These are phyloP conservation scores for Xylaria sp. DNA, from an alignment of 2,329 filamentous ascomycete genomes.

Conservation along the genomic window DNA sequence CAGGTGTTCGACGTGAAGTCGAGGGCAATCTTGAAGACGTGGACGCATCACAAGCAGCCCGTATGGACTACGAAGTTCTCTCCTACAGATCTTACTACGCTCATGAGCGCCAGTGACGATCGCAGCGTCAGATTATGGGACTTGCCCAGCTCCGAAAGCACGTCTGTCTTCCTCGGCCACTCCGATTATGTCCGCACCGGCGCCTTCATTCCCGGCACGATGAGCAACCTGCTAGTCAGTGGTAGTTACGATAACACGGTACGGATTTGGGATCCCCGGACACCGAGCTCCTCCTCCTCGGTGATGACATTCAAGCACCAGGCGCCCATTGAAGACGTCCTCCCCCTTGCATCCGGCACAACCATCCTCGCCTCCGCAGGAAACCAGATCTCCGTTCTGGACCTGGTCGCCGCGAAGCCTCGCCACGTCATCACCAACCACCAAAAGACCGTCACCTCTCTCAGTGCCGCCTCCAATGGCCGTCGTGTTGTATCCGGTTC, in stretches of 20 bases:
- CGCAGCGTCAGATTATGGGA: slow-evolving; percentile 92
- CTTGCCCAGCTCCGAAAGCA: slow-evolving; percentile 71
- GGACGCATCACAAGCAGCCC: slow-evolving; percentile 89
- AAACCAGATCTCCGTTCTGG: slow-evolving; percentile 83
- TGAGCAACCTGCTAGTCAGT: slow-evolving; percentile 73
- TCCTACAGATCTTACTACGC: slow-evolving; percentile 75
- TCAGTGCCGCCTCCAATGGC: slow-evolving; percentile 75
- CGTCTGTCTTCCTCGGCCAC: slow-evolving; percentile 77
- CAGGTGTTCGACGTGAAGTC: slow-evolving; percentile 92
- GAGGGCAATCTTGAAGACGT: slow-evolving; percentile 88
- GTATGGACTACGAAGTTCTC: slow-evolving; percentile 91
- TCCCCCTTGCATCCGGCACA: slow-evolving; percentile 80
- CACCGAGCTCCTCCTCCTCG: slow-evolving; percentile 51
- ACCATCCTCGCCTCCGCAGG: slow-evolving; percentile 80
- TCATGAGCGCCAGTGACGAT: slow-evolving; percentile 90
- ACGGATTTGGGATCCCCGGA: slow-evolving; percentile 84
- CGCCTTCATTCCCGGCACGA: slow-evolving; percentile 70
- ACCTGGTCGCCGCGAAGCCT: slow-evolving; percentile 85
- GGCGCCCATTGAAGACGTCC: slow-evolving; percentile 82
- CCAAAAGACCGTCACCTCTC: slow-evolving; percentile 92
- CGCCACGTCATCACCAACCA: slow-evolving; percentile 85
- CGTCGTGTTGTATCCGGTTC: slow-evolving; percentile 79
- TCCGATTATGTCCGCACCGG: slow-evolving; percentile 87
- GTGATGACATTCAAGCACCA: slow-evolving; percentile 94
- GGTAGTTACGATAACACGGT: slow-evolving; percentile 95